Conservation (phyloP, 2,329 filamentous ascomycete species). For the Pseudogymnoascus sp. region DNA sequence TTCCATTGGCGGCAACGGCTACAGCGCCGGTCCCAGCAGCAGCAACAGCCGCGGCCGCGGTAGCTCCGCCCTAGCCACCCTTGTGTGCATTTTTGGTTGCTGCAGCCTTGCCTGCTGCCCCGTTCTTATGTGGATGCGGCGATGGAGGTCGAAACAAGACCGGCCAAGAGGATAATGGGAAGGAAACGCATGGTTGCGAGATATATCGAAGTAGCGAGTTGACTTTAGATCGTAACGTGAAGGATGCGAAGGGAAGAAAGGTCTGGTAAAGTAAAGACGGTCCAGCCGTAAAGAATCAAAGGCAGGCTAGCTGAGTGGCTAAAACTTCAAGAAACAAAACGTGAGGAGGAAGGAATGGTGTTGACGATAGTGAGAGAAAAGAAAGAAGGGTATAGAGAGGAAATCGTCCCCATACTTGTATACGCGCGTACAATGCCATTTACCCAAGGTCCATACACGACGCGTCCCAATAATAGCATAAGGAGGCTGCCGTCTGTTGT, state of each 20-base stretch:
- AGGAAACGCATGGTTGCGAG: neutral
- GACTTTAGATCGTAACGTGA: neutral
- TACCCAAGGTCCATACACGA: neutral
- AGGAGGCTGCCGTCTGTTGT: neutral
- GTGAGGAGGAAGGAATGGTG: neutral
- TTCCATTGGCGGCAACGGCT: slow-evolving; percentile 11
- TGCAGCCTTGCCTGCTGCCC: neutral
- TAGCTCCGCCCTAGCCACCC: neutral
- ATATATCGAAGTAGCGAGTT: neutral
- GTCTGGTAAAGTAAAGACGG: slow-evolving; percentile 4
- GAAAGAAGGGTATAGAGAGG: neutral
- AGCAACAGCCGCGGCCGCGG: slow-evolving; percentile 1
- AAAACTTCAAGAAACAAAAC: neutral
- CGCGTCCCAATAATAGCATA: neutral
- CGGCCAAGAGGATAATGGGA: slow-evolving; percentile 5
- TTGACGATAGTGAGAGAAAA: neutral
- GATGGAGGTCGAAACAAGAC: neutral
- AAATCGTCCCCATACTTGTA: neutral
- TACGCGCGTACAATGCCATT: neutral
- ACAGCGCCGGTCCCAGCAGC: slow-evolving; percentile 19
- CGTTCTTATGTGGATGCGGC: slow-evolving; percentile 3
- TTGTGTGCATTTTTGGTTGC: neutral
- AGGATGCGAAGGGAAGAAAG: neutral
- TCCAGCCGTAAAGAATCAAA: slow-evolving; percentile 8
- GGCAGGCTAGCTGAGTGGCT: neutral